Percentiles rank a stretch among this genome's conserved stretches.
phyloP scores from a whole-genome alignment of 2,329 filamentous ascomycete species.

The Zasmidium citrigriseum region DNA sequence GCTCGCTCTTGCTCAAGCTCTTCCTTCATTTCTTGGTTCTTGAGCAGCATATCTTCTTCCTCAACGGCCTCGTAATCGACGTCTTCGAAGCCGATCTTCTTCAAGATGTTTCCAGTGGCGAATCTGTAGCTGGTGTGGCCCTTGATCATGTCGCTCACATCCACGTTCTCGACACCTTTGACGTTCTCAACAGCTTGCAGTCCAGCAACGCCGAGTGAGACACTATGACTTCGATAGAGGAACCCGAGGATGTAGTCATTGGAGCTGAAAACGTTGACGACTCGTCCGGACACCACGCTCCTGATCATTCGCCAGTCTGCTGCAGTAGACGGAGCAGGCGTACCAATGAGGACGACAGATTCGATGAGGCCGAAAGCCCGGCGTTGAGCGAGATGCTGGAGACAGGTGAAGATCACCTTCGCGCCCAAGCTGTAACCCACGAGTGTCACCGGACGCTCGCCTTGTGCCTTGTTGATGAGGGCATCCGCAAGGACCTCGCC shows the following conservation, averaged over 20 bases:
- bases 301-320: conserved; percentile 76
- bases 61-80: conserved; percentile 51
- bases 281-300: conserved; percentile 74
- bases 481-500: conserved; percentile 44
- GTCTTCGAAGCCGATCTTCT: conserved; percentile 56
- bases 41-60: conserved; percentile 43
- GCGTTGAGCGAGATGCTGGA: conserved; percentile 73
- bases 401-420: conserved; percentile 75
- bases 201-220: conserved; percentile 81
- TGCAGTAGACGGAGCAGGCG: conserved; percentile 71
- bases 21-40: conserved; percentile 42
- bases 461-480: conserved; percentile 43
- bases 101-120: conserved; percentile 53
- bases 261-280: conserved; percentile 85
- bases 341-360: conserved; percentile 78
- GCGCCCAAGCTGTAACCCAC: conserved; percentile 44
- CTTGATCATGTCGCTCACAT: conserved; percentile 53
- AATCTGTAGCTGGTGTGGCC: conserved; percentile 55
- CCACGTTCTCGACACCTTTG: conserved; percentile 63
- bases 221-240: conserved; percentile 79
- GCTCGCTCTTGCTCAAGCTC: conserved; percentile 34
- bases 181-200: conserved; percentile 72
- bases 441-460: conserved; percentile 42
- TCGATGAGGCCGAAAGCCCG: conserved; percentile 83
- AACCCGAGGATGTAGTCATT: conserved; percentile 88